These are phyloP conservation scores for Aspergillus costaricaensis DNA, from an alignment of 2,329 filamentous ascomycete species.

Conservation along the genomic window DNA sequence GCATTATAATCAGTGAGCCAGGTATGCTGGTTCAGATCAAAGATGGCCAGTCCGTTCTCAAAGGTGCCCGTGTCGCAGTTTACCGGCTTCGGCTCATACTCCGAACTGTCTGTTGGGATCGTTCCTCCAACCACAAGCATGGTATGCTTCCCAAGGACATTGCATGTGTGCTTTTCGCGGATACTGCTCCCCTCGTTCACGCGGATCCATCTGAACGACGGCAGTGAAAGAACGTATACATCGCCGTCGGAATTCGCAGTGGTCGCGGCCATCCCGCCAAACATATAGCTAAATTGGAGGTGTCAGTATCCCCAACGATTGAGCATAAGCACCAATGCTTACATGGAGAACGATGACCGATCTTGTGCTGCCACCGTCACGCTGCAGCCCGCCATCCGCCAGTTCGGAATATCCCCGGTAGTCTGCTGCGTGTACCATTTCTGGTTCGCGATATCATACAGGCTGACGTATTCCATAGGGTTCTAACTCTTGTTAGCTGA, in stretches of 20 bases:
- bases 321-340: neutral
- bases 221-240: conserved; percentile 14
- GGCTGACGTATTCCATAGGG: conserved; percentile 11
- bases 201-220: conserved; percentile 12
- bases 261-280: conserved; percentile 8
- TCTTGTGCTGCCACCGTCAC: conserved; percentile 5
- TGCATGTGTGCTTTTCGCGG: conserved; percentile 10
- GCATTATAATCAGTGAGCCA: conserved; percentile 10
- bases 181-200: conserved; percentile 4
- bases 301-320: neutral
- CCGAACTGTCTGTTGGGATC: conserved; percentile 1
- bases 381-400: conserved; percentile 15
- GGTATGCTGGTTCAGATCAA: conserved; percentile 3
- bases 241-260: conserved; percentile 7
- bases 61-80: conserved; percentile 9
- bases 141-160: neutral
- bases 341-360: conserved; percentile 14
- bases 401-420: conserved; percentile 11
- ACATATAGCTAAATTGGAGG: neutral
- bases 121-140: conserved; percentile 11
- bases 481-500: conserved; percentile 6
- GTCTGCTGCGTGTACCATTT: conserved; percentile 13
- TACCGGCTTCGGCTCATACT: conserved; percentile 2
- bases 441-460: conserved; percentile 11
- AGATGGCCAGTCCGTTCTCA: conserved; percentile 10